phyloP scores from a whole-genome alignment of 495 filamentous ascomycete species.

The Apodospora peruviana region DNA sequence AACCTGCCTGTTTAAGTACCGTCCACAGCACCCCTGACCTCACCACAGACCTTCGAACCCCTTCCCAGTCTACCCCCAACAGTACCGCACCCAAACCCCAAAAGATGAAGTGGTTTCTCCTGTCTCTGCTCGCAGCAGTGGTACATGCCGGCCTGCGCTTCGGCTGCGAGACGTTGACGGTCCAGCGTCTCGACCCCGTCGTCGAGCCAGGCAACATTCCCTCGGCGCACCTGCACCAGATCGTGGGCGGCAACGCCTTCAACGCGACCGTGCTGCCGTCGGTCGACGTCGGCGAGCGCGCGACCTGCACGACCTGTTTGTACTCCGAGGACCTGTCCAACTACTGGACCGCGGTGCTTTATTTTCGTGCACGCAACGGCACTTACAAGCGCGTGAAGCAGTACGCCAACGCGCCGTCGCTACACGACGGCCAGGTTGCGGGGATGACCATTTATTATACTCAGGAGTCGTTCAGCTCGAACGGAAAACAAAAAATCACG shows the following conservation, averaged over 20 bases:
- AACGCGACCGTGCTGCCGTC: constrained; percentile 32
- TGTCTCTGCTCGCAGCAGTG: constrained; percentile 28
- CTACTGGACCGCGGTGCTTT: constrained; percentile 39
- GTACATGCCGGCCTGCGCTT: constrained; percentile 38
- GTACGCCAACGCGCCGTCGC: constrained; percentile 22
- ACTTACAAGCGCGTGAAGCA: constrained; percentile 34
- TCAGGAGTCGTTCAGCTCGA: constrained; percentile 30
- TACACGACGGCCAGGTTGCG: constrained; percentile 29
- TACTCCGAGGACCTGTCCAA: constrained; percentile 16
- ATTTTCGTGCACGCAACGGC: constrained; percentile 41
- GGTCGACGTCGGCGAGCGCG: constrained; percentile 33
- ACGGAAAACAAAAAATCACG: constrained; percentile 32
- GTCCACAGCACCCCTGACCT: no score
- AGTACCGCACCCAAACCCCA: no score
- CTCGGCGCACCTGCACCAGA: constrained; percentile 41
- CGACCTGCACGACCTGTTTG: constrained; percentile 18
- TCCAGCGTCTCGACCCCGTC: constrained; percentile 39
- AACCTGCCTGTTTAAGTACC: no score
- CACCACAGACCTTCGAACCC: no score
- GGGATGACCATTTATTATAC: constrained; percentile 43
- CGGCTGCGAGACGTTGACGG: constrained; percentile 35
- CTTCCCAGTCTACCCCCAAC: no score
- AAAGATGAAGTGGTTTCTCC: constrained; percentile 38
- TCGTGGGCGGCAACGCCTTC: constrained; percentile 44
- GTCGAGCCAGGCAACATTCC: constrained; percentile 32